phyloP scores from a whole-genome alignment of 805 yeast genomes.

The Metschnikowia lochheadii region DNA sequence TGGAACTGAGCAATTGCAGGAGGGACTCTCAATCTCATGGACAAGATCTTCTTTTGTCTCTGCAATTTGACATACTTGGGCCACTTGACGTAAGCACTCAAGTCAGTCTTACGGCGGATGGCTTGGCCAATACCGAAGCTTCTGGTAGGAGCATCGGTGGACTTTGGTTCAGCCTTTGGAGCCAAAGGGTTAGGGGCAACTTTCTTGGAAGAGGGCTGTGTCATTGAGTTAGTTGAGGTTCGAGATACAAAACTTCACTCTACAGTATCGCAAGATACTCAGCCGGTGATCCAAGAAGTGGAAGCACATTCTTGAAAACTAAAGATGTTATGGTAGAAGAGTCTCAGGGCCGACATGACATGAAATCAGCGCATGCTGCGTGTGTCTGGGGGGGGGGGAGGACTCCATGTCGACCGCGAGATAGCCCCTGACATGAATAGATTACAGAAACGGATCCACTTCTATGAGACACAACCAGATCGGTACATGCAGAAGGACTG shows the following conservation, averaged over 20 bases:
- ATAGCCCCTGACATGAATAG: conserved; percentile 9
- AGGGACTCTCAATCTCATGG: conserved; percentile 96
- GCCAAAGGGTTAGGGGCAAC: conserved; percentile 48
- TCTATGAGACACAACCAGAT: conserved; percentile 22
- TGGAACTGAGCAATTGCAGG: conserved; percentile 98
- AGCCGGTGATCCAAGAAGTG: conserved; percentile 44
- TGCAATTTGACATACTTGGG: conserved; percentile 97
- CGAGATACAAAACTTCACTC: conserved; percentile 27
- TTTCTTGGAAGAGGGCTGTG: conserved; percentile 52
- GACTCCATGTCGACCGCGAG: not conserved
- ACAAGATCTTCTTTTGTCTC: conserved; percentile 97
- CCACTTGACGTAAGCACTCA: conserved; percentile 97
- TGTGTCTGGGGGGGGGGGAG: not conserved
- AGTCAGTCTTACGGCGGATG: conserved; percentile 93
- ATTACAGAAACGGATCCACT: conserved; percentile 23
- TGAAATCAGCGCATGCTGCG: not conserved
- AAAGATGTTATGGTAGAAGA: conserved; percentile 7
- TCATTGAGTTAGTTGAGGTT: conserved; percentile 42
- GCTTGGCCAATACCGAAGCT: conserved; percentile 96
- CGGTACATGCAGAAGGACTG: conserved; percentile 23
- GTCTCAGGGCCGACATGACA: conserved; percentile 2
- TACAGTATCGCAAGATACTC: conserved; percentile 40
- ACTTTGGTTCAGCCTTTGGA: conserved; percentile 23
- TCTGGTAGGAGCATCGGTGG: conserved; percentile 39
- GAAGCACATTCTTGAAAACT: conserved; percentile 23